Evolutionary conservation across 208 protist genomes (phyloP).

Genomic region (Trypanosoma platydactyli): DNA sequence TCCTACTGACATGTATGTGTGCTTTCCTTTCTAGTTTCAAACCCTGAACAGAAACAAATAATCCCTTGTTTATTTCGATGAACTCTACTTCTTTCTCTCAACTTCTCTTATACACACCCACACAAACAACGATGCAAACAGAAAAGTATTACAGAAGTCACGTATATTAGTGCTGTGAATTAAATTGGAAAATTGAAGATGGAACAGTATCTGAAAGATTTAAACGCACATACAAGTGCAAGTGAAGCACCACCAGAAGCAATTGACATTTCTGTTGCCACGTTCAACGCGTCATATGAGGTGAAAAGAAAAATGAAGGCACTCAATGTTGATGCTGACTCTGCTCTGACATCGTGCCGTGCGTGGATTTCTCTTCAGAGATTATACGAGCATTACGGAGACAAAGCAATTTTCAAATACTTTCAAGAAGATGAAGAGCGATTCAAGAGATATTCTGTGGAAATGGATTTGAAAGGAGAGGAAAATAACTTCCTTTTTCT

Average conservation of each 20-base stretch:
- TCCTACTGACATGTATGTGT: neutral
- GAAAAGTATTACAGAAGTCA: slow-evolving; percentile 1
- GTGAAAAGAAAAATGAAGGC: slow-evolving; percentile 50
- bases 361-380: slow-evolving; percentile 63
- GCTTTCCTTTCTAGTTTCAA: neutral
- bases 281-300: slow-evolving; percentile 66
- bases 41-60: neutral
- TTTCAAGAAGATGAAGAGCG: slow-evolving; percentile 66
- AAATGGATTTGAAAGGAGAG: slow-evolving; percentile 51
- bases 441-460: slow-evolving; percentile 67
- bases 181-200: slow-evolving; percentile 19
- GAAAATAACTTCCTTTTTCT: slow-evolving; percentile 89
- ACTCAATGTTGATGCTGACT: slow-evolving; percentile 37
- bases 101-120: neutral
- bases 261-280: slow-evolving; percentile 52
- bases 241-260: slow-evolving; percentile 33
- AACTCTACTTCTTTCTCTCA: too few relatives aligned
- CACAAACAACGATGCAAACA: too few relatives aligned
- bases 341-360: slow-evolving; percentile 37
- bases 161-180: neutral
- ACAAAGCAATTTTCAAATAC: slow-evolving; percentile 60
- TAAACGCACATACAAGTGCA: slow-evolving; percentile 46
- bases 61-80: slow-evolving; percentile 2
- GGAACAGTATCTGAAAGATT: slow-evolving; percentile 46
- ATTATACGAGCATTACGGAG: slow-evolving; percentile 69